A percentile compares a stretch with the other conserved stretches of the same genome.
These are phyloP conservation scores for Polygonum maritimum DNA, from an alignment of 148 eudicot species.

Conservation along the genomic window DNA sequence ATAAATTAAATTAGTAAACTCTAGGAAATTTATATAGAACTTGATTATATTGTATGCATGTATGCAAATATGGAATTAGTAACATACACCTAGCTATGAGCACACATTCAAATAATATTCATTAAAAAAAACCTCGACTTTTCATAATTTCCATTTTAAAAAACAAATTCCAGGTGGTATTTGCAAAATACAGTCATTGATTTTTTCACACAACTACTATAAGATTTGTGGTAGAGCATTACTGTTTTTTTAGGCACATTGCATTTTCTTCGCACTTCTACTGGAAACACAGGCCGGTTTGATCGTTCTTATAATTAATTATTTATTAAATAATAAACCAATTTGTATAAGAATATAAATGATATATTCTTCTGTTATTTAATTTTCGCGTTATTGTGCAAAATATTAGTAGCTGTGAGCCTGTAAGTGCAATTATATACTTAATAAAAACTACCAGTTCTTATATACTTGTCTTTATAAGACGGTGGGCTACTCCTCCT, in stretches of 20 bases:
- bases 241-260: neutral
- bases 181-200: neutral
- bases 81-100: too few relatives aligned
- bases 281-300: neutral
- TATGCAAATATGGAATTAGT: too few relatives aligned
- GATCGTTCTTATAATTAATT: neutral
- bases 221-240: conserved; percentile 1
- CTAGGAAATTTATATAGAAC: too few relatives aligned
- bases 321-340: neutral
- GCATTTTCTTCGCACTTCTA: neutral
- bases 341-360: neutral
- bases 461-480: too few relatives aligned
- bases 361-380: neutral
- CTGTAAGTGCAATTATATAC: neutral
- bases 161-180: neutral
- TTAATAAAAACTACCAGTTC: neutral
- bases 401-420: neutral
- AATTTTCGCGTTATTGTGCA: neutral
- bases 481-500: too few relatives aligned
- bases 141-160: neutral
- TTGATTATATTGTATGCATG: too few relatives aligned
- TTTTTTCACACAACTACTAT: neutral
- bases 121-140: neutral
- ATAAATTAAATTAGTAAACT: too few relatives aligned
- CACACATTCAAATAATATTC: too few relatives aligned